Conservation (phyloP, 1,284 basidiomycete genomes). For the Trametes hirsuta region DNA sequence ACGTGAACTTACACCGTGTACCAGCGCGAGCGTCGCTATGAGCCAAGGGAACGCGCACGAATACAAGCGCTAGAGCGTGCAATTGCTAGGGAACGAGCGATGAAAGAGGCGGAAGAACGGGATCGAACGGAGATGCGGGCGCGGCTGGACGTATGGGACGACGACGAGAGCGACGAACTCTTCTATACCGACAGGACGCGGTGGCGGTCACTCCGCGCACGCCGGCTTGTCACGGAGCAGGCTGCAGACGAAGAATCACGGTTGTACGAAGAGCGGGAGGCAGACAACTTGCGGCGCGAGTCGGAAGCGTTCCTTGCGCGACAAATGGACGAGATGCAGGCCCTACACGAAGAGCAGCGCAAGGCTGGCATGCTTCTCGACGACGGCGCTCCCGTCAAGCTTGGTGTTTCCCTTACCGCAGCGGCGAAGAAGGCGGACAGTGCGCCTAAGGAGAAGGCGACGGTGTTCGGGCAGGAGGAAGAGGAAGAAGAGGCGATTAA, state of each 20-base stretch:
- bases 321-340: conserved; percentile 91
- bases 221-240: conserved; percentile 73
- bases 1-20: conserved; percentile 1
- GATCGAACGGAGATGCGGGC: conserved; percentile 73
- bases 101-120: conserved; percentile 75
- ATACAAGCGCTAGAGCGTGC: conserved; percentile 77
- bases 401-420: conserved; percentile 71
- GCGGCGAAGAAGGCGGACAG: conserved; percentile 51
- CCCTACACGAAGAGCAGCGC: conserved; percentile 83
- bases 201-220: conserved; percentile 74
- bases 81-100: conserved; percentile 69
- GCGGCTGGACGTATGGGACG: conserved; percentile 83
- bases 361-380: conserved; percentile 88
- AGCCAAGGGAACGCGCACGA: conserved; percentile 77
- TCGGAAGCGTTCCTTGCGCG: conserved; percentile 86
- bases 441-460: conserved; percentile 50
- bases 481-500: conserved; percentile 78
- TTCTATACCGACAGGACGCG: conserved; percentile 86
- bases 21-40: conserved; percentile 81
- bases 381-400: conserved; percentile 84
- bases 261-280: conserved; percentile 80
- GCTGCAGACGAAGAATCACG: conserved; percentile 84
- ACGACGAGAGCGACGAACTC: conserved; percentile 85
- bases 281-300: conserved; percentile 81
- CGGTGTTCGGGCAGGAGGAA: conserved; percentile 80